Evolutionary conservation across 352 stramenopile genomes (phyloP), one percentile per base, ranked within the genome.

Genomic region (Peronospora farinosa): DNA sequence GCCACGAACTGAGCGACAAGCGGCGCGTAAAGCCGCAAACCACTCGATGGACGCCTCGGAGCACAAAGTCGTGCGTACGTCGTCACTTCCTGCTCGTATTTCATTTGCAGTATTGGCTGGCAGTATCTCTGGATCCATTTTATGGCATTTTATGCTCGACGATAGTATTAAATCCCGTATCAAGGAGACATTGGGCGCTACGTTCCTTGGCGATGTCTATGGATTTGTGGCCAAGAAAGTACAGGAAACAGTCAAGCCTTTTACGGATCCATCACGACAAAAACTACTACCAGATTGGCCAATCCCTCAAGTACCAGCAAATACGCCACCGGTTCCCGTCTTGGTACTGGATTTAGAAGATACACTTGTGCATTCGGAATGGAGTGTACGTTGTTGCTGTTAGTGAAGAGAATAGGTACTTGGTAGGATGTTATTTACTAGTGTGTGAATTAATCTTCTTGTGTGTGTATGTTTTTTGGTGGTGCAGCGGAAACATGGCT

Each of bases 211-310:
- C 13, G 72, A 84, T 47, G 53, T 84, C 21, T 91, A 88, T 60
- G 59, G 41, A 7, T 60, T 82, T 19, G 31, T 78, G 19, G 69
- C 69, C 11, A 72, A 63, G 25, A 82, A 91, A 47, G 65, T 92
- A 47, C 70, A 84, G 47, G 74, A 92, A 47, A 66, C 74, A 19
- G 67, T 80, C 43, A 77, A 78, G 39, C 83, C 80, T 5, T 92
- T 86, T 55, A 92, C 78, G 21, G 77, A 92, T 11, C 83, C 83
- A n/a, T 87, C 75, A 27, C 71, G 82, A 40, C 69, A 74, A 23
- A 92, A 94, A 57, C 60, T 94, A 32, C 56, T 94, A 54, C 83
- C 83, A n/a, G 81, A 93, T 54, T 93, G 82, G 82, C 82, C 82
- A 25, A 88, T 93, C 32, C 78, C 75, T 23, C 69, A 87, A 51